Evolutionary conservation across 345 rosid genomes (phyloP).

Genomic region (Noccaea caerulescens): DNA sequence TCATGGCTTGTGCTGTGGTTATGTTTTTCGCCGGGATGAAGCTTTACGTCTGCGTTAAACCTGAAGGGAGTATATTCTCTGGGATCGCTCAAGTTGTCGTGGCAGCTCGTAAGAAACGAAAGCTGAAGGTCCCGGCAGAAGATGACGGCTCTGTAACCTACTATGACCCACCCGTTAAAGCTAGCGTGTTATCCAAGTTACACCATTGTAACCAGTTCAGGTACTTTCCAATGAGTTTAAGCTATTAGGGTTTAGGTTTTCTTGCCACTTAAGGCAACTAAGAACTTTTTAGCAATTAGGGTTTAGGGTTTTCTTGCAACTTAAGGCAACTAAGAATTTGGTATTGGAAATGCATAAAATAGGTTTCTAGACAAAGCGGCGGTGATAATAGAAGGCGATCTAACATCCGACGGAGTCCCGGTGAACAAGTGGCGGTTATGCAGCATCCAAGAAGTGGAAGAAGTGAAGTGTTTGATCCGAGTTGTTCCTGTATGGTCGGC

Average conservation of each 20-base stretch:
- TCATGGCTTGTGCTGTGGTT: slow-evolving; percentile 59
- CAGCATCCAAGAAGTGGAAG: slow-evolving; percentile 74
- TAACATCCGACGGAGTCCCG: slow-evolving; percentile 52
- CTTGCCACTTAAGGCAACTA: no score
- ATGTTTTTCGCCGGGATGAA: slow-evolving; percentile 64
- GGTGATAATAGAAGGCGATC: slow-evolving; percentile 54
- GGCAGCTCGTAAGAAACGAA: slow-evolving; percentile 61
- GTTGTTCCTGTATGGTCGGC: slow-evolving; percentile 65
- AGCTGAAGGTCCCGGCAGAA: slow-evolving; percentile 37
- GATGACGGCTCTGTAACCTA: slow-evolving; percentile 51
- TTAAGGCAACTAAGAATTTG: no score
- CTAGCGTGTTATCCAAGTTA: slow-evolving; percentile 51
- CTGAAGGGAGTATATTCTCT: slow-evolving; percentile 71
- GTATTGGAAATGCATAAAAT: neutral
- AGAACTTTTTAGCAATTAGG: no score
- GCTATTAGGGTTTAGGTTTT: no score
- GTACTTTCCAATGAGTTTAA: slow-evolving; percentile 33
- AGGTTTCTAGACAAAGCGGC: slow-evolving; percentile 80
- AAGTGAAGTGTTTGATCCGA: slow-evolving; percentile 61
- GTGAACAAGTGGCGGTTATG: slow-evolving; percentile 56
- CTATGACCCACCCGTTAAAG: slow-evolving; percentile 45
- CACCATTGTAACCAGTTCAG: slow-evolving; percentile 67
- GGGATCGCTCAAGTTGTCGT: slow-evolving; percentile 61
- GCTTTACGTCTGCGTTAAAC: slow-evolving; percentile 58
- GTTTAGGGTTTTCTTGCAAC: no score